Evolutionary conservation across 225 moss, liverwort and hornwort genomes (phyloP), one percentile per base, ranked within the genome.

Genomic region (Polytrichum commune): DNA sequence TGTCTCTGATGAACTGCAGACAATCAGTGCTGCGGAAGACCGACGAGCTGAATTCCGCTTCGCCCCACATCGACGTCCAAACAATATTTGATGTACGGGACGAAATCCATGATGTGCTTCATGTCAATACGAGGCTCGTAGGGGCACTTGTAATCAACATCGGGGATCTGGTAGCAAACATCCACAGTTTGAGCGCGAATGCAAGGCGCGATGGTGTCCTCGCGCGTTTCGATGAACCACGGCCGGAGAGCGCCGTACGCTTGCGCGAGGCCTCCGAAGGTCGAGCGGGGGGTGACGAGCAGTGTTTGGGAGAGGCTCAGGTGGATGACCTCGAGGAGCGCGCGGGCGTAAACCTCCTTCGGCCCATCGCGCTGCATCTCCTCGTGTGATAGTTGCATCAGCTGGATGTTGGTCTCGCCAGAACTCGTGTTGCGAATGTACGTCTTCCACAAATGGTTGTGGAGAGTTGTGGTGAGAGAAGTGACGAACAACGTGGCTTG

Each of bases 261-360:
- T 56, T 83, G 80, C 4, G 77, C 80, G 0, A 86, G 70, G 0
- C 82, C 82, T 24, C 86, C 86, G 8, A 80, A 83, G 1, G 86
- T 82, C 0, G 86, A 86, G 10, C 55, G 1, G 0, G 73, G 64
- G 35, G 82, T 86, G 20, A 86, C 5, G 23, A 86, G 24, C 2
- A 86, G 64, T 1, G 77, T 83, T 20, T 86, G 72, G 8, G 86
- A 86, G 38, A 86, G 63, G 70, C 86, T 86, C 32, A 86, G 69
- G 64, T 70, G 64, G 7, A 86, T 63, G 4, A 86, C 69, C 73
- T 86, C 86, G 23, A 82, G 72, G 35, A 86, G 7, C 1, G 27
- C 86, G 65, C 77, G 75, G 8, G 63, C 27, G 55, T 77, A 86
- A 18, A 77, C 80, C 1, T 68, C 61, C 10, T 46, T 13, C 0